Evolutionary conservation across 805 yeast genomes (phyloP), one percentile per base, ranked within the genome.

Genomic region (Ogataea chonburiensis): DNA sequence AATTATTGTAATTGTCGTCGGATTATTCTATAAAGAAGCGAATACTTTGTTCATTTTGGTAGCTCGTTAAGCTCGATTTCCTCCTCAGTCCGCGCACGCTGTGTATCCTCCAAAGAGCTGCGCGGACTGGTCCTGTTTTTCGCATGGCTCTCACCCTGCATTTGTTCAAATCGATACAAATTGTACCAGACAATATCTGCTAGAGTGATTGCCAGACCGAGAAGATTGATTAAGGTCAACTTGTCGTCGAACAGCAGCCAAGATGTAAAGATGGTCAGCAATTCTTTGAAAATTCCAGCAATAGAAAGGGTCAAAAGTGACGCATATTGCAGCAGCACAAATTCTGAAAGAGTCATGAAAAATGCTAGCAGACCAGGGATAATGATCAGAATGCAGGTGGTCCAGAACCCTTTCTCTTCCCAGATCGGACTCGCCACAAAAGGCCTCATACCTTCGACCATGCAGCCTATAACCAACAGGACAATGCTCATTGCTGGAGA

Each of bases 271-370:
- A 93, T 87, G 0, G 98, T 93, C 30, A 89, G 66, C 11, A 93
- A 68, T 58, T 93, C 98, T 56, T 93, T 93, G 58, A 91, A 85
- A 12, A 93, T 85, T 1, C 98, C 98, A 0, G 94, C 95, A 27
- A 93, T 77, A 5, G 94, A 81, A 19, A 93, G 63, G 0, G 98
- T 89, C 28, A 89, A 69, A 10, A 93, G 87, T 38, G 86, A 84
- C 0, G 96, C 85, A 27, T 81, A 76, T 37, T 84, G 81, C 34
- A 93, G 70, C 6, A 93, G 75, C 38, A 84, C 79, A 63, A 86
- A 89, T 59, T 91, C 98, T 49, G 86, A 77, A 2, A 87, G 62
- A 0, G 96, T 91, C 91, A 93, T 83, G 56, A 84, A 73, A 54
- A 89, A 89, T 2, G 96, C 98, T 24, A 86, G 63, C 3, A 85